Percentiles rank a stretch among this genome's conserved stretches.
phyloP scores from a whole-genome alignment of 192 early-diverging fungal species.

The Coemansia reversa region DNA sequence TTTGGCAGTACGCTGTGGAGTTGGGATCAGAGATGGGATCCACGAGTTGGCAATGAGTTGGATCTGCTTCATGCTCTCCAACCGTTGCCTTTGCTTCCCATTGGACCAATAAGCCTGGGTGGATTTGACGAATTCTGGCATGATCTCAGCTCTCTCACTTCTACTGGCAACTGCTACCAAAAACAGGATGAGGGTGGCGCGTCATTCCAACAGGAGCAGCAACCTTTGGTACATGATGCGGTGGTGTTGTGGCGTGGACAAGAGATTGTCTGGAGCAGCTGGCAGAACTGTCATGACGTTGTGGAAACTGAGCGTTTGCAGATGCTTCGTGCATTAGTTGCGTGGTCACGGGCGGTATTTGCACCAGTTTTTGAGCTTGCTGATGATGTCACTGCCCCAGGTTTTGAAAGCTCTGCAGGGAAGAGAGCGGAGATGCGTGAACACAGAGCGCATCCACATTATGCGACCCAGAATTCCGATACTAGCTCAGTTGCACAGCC shows the following conservation, averaged over 20 bases:
- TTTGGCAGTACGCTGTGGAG: slow-evolving; percentile 38
- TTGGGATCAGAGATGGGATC: slow-evolving; percentile 43
- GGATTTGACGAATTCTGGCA: slow-evolving; percentile 49
- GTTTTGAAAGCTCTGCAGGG: not conserved
- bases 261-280: slow-evolving; percentile 41
- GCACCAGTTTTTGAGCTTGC: slow-evolving; percentile 25
- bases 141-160: slow-evolving; percentile 17
- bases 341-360: slow-evolving; percentile 44
- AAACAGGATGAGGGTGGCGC: not conserved
- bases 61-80: slow-evolving; percentile 27
- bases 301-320: not conserved
- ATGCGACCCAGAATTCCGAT: not conserved
- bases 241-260: slow-evolving; percentile 38
- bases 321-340: slow-evolving; percentile 27
- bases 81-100: slow-evolving; percentile 30
- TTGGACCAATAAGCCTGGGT: slow-evolving; percentile 45
- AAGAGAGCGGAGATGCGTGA: not conserved
- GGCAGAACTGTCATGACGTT: not conserved
- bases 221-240: slow-evolving; percentile 18
- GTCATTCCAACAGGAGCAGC: not conserved
- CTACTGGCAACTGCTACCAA: too few relatives aligned
- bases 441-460: not conserved
- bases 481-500: too few relatives aligned
- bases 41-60: slow-evolving; percentile 18
- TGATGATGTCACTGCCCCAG: not conserved